These are phyloP conservation scores for Vanderwaltozyma yarrowii DNA, from an alignment of 805 yeast species.

Conservation along the genomic window DNA sequence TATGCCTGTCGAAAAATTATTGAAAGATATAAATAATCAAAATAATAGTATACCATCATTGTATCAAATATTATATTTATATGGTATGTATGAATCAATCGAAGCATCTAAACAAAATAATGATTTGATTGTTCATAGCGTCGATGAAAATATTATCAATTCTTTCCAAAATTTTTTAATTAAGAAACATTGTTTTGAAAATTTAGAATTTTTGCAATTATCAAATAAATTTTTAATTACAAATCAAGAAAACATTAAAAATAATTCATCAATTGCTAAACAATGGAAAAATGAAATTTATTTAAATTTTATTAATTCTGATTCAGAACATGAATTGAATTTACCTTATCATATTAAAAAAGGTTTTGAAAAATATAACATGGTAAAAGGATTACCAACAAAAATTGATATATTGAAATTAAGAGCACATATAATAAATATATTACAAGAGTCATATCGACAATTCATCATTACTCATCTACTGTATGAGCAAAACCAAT, in stretches of 20 bases:
- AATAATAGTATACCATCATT: not conserved
- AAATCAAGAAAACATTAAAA: not conserved
- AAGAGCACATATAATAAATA: constrained; percentile 16
- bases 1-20: not conserved
- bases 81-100: not conserved
- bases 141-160: not conserved
- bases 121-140: not conserved
- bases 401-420: constrained; percentile 14
- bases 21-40: not conserved
- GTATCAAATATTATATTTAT: not conserved
- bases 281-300: constrained; percentile 20
- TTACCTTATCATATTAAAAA: constrained; percentile 18
- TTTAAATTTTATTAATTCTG: constrained; percentile 14
- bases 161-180: constrained; percentile 16
- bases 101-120: not conserved
- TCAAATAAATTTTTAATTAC: constrained; percentile 5
- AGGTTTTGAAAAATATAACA: constrained; percentile 14
- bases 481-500: not conserved
- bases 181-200: constrained; percentile 26
- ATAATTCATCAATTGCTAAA: not conserved
- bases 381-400: constrained; percentile 8
- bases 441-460: constrained; percentile 22
- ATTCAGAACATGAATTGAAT: constrained; percentile 25
- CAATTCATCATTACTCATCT: constrained; percentile 6
- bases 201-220: constrained; percentile 17